Percentiles rank a stretch among this genome's conserved stretches.
Evolutionary conservation across 805 yeast genomes (phyloP).

Genomic region (Candida adriatica): DNA sequence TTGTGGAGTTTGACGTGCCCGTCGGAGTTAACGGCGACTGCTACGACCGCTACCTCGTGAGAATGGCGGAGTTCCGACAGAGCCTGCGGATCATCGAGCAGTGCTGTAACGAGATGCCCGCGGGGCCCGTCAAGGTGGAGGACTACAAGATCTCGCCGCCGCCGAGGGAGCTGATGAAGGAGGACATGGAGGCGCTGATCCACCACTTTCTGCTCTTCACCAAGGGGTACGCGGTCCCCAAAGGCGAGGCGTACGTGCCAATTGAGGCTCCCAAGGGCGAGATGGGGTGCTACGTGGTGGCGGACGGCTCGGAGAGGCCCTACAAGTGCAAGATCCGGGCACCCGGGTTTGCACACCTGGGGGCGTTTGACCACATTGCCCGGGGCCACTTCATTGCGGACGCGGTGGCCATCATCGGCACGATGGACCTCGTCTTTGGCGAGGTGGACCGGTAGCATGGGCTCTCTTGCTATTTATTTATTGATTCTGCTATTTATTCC

Average conservation of each 20-base stretch:
- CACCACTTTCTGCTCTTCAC: slow-evolving; percentile 85
- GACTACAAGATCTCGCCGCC: slow-evolving; percentile 84
- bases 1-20: slow-evolving; percentile 80
- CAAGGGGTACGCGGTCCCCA: slow-evolving; percentile 84
- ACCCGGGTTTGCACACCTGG: slow-evolving; percentile 90
- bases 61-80: slow-evolving; percentile 92
- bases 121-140: slow-evolving; percentile 87
- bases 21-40: slow-evolving; percentile 88
- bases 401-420: slow-evolving; percentile 90
- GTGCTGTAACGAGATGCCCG: slow-evolving; percentile 87
- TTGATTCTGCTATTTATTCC: slow-evolving; percentile 2
- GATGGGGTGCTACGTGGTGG: slow-evolving; percentile 84
- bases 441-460: slow-evolving; percentile 72
- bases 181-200: slow-evolving; percentile 87
- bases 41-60: slow-evolving; percentile 79
- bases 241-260: slow-evolving; percentile 86
- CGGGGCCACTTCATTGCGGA: slow-evolving; percentile 86
- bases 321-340: slow-evolving; percentile 90
- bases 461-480: background rate
- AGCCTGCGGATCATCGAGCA: slow-evolving; percentile 84
- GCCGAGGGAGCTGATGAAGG: slow-evolving; percentile 75
- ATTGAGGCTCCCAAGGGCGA: slow-evolving; percentile 95
- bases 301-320: slow-evolving; percentile 87
- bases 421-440: slow-evolving; percentile 92
- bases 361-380: slow-evolving; percentile 80